Conservation (phyloP, 2,329 filamentous ascomycete species). For the Claviceps humidiphila region DNA sequence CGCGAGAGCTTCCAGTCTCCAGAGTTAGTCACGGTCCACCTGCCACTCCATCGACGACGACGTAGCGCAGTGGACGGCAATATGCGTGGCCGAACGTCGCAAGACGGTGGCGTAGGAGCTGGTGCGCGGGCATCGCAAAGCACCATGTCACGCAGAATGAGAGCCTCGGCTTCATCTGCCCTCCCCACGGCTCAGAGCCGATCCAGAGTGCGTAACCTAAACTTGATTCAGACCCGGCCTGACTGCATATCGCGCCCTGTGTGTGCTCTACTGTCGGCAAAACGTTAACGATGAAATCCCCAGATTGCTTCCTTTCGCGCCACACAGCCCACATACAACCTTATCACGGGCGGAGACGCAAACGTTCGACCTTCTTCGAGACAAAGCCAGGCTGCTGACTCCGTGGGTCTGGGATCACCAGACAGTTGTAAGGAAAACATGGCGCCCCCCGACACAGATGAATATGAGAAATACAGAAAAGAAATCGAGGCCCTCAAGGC, state of each 20-base stretch:
- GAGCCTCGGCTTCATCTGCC: conserved; percentile 21
- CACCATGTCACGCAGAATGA: conserved; percentile 19
- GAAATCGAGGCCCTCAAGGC: conserved; percentile 70
- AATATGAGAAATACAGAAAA: conserved; percentile 43
- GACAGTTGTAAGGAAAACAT: conserved; percentile 49
- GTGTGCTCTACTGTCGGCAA: background rate
- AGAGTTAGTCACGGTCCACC: background rate
- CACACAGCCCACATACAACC: conserved; percentile 44
- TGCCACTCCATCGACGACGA: background rate
- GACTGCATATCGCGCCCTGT: too few relatives aligned
- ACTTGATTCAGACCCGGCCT: background rate
- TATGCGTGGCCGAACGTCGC: conserved; percentile 22
- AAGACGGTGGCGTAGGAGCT: conserved; percentile 16
- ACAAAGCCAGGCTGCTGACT: conserved; percentile 26
- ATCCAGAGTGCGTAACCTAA: conserved; percentile 22
- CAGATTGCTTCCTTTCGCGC: conserved; percentile 35
- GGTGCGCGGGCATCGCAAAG: conserved; percentile 16
- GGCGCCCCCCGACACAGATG: conserved; percentile 43
- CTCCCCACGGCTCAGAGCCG: conserved; percentile 25
- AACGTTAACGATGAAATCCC: background rate
- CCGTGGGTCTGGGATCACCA: conserved; percentile 33
- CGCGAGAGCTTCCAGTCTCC: background rate
- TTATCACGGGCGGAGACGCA: conserved; percentile 41
- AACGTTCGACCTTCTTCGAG: conserved; percentile 25
- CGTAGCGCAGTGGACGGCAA: conserved; percentile 2